Percentiles rank a stretch among this genome's conserved stretches.
phyloP scores from a whole-genome alignment of 169 alveolate genomes.

The Plasmodium malariae region DNA sequence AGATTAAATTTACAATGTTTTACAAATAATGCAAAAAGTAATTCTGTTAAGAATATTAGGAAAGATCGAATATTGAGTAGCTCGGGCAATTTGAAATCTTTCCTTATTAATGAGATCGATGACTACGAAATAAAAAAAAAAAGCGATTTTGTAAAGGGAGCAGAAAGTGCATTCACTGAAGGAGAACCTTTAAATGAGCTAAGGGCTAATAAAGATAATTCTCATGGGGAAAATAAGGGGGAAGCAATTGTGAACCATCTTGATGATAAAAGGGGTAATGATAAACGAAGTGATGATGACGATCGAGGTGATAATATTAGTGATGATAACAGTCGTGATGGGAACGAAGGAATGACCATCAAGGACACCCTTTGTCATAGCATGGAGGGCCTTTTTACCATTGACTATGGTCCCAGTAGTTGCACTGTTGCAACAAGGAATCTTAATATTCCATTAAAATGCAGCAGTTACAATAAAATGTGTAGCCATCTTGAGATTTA shows the following conservation, averaged over 20 bases:
- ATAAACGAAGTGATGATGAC: not conserved
- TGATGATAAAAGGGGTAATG: not conserved
- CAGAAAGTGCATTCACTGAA: not conserved
- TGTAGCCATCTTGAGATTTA: not conserved
- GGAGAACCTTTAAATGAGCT: not conserved
- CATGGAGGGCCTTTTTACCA: slow-evolving; percentile 10
- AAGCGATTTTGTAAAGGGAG: not conserved
- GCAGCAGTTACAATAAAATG: not conserved
- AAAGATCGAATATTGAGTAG: not conserved
- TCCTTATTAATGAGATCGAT: slow-evolving; percentile 58
- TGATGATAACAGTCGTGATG: not conserved
- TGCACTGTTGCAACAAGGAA: no score
- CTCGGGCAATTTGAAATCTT: not conserved
- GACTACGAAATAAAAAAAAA: slow-evolving; percentile 25
- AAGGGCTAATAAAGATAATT: not conserved
- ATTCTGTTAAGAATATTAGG: not conserved
- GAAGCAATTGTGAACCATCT: not conserved
- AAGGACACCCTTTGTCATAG: slow-evolving; percentile 1
- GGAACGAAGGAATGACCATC: not conserved
- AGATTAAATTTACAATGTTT: not conserved
- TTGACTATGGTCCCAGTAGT: slow-evolving; percentile 43
- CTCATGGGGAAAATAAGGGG: not conserved
- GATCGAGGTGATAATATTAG: not conserved
- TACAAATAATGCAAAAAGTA: slow-evolving; percentile 1
- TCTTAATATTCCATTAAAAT: no score